phyloP scores from a whole-genome alignment of 163 green algal species.

The Scenedesmus sp. region DNA sequence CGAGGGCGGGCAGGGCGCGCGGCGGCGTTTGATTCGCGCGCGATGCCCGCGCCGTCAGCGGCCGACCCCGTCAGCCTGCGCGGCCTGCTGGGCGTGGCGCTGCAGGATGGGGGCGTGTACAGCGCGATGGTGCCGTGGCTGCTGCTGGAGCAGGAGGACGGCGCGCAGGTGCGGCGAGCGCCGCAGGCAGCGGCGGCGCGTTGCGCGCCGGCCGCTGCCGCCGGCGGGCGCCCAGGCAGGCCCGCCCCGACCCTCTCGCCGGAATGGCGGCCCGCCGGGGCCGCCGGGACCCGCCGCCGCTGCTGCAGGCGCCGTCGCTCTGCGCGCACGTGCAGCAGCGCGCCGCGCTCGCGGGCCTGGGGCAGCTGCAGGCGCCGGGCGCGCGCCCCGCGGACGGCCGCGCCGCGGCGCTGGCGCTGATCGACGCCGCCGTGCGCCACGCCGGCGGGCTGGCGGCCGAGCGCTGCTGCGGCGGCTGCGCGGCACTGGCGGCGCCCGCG shows the following conservation, averaged over 20 bases:
- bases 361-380: conserved; percentile 6
- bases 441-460: background rate
- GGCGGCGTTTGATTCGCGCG: no score
- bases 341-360: background rate
- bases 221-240: background rate
- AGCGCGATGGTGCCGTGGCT: conserved; percentile 39
- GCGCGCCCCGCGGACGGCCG: background rate
- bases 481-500: conserved; percentile 5
- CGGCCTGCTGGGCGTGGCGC: conserved; percentile 9
- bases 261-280: background rate
- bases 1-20: no score
- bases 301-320: background rate
- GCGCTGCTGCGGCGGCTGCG: background rate
- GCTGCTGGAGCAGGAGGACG: background rate
- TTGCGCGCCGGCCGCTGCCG: no score
- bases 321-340: conserved; percentile 6
- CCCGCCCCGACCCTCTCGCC: no score
- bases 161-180: background rate
- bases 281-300: no score
- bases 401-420: background rate
- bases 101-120: conserved; percentile 22
- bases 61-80: no score
- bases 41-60: no score
- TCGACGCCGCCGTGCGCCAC: background rate
- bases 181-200: background rate